phyloP scores from a whole-genome alignment of 1,284 basidiomycete genomes.

The Microbotryomycetes sp. region DNA sequence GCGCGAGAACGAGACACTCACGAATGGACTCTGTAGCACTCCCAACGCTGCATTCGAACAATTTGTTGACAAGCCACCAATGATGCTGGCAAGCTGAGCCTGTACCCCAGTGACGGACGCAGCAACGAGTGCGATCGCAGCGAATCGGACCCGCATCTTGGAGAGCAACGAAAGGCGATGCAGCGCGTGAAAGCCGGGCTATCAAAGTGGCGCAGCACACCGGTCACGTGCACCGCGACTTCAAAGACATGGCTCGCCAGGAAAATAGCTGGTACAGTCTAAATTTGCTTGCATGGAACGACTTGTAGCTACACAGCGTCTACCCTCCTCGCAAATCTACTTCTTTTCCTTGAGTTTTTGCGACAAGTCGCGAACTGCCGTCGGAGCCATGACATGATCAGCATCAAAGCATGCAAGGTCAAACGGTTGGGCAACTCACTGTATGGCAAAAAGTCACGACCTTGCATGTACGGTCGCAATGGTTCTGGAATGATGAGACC shows the following conservation, averaged over 20 bases:
- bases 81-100: not conserved
- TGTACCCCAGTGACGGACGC: not conserved
- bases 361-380: not conserved
- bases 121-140: not conserved
- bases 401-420: not conserved
- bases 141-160: not conserved
- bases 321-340: too few species aligned
- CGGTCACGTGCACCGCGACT: not conserved
- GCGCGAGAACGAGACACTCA: not conserved
- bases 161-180: too few species aligned
- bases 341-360: not conserved
- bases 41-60: not conserved
- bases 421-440: conserved; percentile 34
- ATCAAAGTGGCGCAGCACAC: too few species aligned
- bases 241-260: too few species aligned
- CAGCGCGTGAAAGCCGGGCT: too few species aligned
- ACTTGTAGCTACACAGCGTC: too few species aligned
- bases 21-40: not conserved
- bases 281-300: too few species aligned
- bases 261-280: too few species aligned
- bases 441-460: conserved; percentile 86
- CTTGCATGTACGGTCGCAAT: conserved; percentile 90
- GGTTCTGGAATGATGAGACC: conserved; percentile 83
- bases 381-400: not conserved
- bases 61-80: not conserved